Percentiles rank a stretch among this genome's conserved stretches.
Conservation (phyloP, 768 basidiomycete genomes). For the Guyanaporus albipodus region DNA sequence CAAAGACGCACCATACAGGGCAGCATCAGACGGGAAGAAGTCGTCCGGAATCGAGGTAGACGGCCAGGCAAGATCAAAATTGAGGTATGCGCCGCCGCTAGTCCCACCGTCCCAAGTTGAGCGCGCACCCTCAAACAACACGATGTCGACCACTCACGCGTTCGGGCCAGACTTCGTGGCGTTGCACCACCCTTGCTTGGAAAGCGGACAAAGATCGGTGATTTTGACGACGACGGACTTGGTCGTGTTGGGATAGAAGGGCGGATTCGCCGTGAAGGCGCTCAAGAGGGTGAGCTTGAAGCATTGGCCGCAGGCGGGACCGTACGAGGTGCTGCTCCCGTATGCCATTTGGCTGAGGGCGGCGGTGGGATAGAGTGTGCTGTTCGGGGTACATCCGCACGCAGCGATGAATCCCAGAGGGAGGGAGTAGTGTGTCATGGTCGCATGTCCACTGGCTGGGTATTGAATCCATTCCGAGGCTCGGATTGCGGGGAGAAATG, state of each 20-base stretch:
- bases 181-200: constrained; percentile 63
- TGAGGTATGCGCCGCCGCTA: constrained; percentile 67
- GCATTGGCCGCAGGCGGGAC: constrained; percentile 73
- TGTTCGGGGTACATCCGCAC: constrained; percentile 70
- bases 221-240: constrained; percentile 72
- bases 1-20: constrained; percentile 54
- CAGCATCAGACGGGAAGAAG: constrained; percentile 71
- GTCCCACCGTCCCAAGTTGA: constrained; percentile 1
- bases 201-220: constrained; percentile 74
- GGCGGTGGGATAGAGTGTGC: constrained; percentile 70
- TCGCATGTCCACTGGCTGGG: constrained; percentile 57
- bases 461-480: constrained; percentile 60
- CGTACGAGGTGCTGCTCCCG: constrained; percentile 68
- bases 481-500: constrained; percentile 21
- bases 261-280: constrained; percentile 61
- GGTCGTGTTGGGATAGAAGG: constrained; percentile 57
- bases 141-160: constrained; percentile 44
- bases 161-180: constrained; percentile 61
- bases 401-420: constrained; percentile 50
- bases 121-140: not conserved
- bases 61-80: constrained; percentile 82
- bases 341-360: constrained; percentile 79
- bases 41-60: constrained; percentile 62
- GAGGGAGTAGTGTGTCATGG: constrained; percentile 71
- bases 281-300: constrained; percentile 74